Evolutionary conservation across 352 stramenopile genomes (phyloP), one percentile per base, ranked within the genome.

Genomic region (Phytophthora kernoviae): DNA sequence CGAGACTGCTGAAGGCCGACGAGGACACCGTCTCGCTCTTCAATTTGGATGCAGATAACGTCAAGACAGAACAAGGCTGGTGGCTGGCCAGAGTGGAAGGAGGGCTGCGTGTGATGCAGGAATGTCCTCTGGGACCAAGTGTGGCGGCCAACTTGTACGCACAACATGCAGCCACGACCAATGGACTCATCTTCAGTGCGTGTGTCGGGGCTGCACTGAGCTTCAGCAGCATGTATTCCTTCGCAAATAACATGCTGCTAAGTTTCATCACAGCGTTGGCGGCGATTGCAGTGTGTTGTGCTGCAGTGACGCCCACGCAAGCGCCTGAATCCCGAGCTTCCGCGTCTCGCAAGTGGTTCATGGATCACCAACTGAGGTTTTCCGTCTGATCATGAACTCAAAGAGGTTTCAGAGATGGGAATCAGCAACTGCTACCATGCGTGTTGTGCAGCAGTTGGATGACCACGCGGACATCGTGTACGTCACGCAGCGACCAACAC

Each of bases 391-490:
- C 37, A 95, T 95, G 87, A 95, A 95, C 72, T 44, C 74, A 9
- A 92, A 91, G 65, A 71, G 84, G 26, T 91, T 83, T 74, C 85
- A 93, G 73, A 65, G 87, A 18, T 96, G 87, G 87, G 85, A 96
- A 43, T 73, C 85, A 39, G 88, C 66, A 10, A 82, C 90, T 32
- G 81, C 87, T 11, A 90, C 85, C 8, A 81, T 94, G 80, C 83
- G 84, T 15, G 84, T 96, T 14, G 66, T 96, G 17, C 85, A 96
- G 70, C 70, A 90, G 36, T 81, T 96, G 68, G 87, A 96, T 59
- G 85, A 96, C 58, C 85, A 96, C 57, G 84, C 87, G n/a, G 87
- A 96, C 40, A 93, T 96, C 40, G 78, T 96, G 24, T 94, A 96
- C 71, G 77, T 93, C 45, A 93, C 84, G 49, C 85, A 94, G 42